A percentile compares a stretch with the other conserved stretches of the same genome.
These are phyloP conservation scores for Aureobasidium lini DNA, from an alignment of 2,329 filamentous ascomycete species.

Conservation along the genomic window DNA sequence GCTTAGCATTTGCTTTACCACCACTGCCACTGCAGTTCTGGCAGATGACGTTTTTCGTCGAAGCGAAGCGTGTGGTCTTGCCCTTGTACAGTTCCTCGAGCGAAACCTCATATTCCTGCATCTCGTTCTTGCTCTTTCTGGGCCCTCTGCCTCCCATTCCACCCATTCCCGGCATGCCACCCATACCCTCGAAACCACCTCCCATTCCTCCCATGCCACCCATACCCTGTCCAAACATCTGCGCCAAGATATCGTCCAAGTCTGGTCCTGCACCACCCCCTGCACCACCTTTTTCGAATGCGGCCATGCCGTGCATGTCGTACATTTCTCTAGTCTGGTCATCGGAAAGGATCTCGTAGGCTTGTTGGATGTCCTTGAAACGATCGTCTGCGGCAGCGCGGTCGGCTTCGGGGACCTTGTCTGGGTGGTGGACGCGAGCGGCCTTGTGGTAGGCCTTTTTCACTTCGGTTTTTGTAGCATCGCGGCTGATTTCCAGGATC, in stretches of 20 bases:
- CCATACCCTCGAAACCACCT: conserved; percentile 49
- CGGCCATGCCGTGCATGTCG: conserved; percentile 90
- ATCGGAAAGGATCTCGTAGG: conserved; percentile 96
- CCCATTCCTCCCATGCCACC: conserved; percentile 40
- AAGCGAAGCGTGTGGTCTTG: conserved; percentile 94
- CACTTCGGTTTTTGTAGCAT: conserved; percentile 70
- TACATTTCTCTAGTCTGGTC: conserved; percentile 89
- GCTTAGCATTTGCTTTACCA: conserved; percentile 85
- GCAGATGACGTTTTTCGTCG: conserved; percentile 90
- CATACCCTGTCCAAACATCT: conserved; percentile 73
- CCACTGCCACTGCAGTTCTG: conserved; percentile 79
- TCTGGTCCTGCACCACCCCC: conserved; percentile 65
- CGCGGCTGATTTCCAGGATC: conserved; percentile 67
- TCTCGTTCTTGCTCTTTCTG: conserved; percentile 71
- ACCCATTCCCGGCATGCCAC: conserved; percentile 38
- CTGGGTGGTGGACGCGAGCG: conserved; percentile 55
- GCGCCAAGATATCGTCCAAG: conserved; percentile 82
- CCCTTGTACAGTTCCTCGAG: conserved; percentile 97
- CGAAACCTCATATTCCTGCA: conserved; percentile 83
- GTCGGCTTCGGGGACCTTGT: conserved; percentile 85
- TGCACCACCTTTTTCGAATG: conserved; percentile 68
- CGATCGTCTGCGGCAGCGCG: conserved; percentile 78
- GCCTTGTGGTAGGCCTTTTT: conserved; percentile 95
- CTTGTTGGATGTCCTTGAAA: conserved; percentile 89
- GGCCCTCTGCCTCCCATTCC: conserved; percentile 36